These are phyloP conservation scores for Ceratocystis colombiana DNA, from an alignment of 2,329 filamentous ascomycete species.

Conservation along the genomic window DNA sequence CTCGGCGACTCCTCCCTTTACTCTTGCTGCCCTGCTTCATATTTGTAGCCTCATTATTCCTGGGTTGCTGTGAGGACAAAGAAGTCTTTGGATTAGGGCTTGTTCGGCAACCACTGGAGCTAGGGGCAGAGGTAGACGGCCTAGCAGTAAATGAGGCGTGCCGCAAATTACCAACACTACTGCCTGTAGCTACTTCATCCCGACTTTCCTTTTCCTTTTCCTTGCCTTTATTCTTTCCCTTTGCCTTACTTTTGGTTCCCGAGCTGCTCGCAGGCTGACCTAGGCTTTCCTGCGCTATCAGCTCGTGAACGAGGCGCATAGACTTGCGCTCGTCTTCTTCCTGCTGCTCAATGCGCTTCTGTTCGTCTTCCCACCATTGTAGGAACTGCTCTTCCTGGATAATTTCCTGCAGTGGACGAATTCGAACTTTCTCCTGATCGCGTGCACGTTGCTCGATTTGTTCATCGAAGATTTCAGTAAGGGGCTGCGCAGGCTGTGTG, in stretches of 20 bases:
- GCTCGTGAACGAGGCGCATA: conserved; percentile 14
- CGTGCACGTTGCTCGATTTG: conserved; percentile 65
- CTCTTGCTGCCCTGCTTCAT: too few species aligned
- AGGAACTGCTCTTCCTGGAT: conserved; percentile 96
- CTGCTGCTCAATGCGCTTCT: conserved; percentile 57
- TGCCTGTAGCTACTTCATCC: neutral
- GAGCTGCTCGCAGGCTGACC: neutral
- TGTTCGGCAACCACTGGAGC: neutral
- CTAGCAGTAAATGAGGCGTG: neutral
- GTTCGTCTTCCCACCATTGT: conserved; percentile 91
- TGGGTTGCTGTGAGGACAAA: neutral
- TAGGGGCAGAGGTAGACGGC: neutral
- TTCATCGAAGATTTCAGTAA: conserved; percentile 80
- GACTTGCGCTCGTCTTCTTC: conserved; percentile 32
- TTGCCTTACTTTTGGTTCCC: neutral
- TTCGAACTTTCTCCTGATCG: conserved; percentile 71
- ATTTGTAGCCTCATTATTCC: too few species aligned
- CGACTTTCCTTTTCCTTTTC: neutral
- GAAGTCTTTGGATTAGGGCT: too few species aligned
- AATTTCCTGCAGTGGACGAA: conserved; percentile 84
- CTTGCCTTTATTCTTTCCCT: conserved; percentile 15
- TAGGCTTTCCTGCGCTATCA: conserved; percentile 16
- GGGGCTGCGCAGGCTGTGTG: conserved; percentile 37
- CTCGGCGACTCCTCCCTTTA: too few species aligned
- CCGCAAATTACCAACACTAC: neutral